phyloP scores from a whole-genome alignment of 2,329 filamentous ascomycete species.

The Xylariaceae sp. region DNA sequence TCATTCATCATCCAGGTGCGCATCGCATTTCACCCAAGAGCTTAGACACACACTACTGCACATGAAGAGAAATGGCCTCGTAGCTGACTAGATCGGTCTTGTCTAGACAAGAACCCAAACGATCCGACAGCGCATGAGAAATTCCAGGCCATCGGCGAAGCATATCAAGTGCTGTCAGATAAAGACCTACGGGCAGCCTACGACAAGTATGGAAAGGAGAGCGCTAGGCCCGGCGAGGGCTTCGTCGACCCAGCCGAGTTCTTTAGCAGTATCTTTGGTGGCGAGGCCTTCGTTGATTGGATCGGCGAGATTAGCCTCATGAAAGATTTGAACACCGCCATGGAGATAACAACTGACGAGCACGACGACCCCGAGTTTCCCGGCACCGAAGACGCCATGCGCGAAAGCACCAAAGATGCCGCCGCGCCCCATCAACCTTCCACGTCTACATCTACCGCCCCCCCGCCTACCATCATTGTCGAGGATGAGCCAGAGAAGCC shows the following conservation, averaged over 20 bases:
- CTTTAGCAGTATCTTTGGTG: constrained; percentile 98
- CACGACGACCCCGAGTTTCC: constrained; percentile 63
- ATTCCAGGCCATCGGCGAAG: constrained; percentile 85
- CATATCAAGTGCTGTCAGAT: constrained; percentile 84
- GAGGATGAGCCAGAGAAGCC: constrained; percentile 41
- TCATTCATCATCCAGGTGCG: constrained; percentile 86
- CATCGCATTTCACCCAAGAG: constrained; percentile 7
- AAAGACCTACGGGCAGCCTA: constrained; percentile 87
- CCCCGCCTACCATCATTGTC: constrained; percentile 35
- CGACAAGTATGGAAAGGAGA: constrained; percentile 96
- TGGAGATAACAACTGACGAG: constrained; percentile 93
- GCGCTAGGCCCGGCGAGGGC: constrained; percentile 86
- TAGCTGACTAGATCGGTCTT: constrained; percentile 19
- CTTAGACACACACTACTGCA: neutral
- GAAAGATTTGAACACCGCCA: constrained; percentile 96
- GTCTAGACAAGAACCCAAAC: constrained; percentile 91
- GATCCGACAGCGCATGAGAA: constrained; percentile 92
- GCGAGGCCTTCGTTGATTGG: constrained; percentile 93
- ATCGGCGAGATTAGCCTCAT: constrained; percentile 98
- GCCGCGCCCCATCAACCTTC: constrained; percentile 1
- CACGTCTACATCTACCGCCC: neutral
- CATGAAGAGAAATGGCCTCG: neutral
- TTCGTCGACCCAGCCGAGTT: constrained; percentile 98
- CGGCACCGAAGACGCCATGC: constrained; percentile 62
- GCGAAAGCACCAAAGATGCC: constrained; percentile 57